Base-by-base conservation (phyloP, 2,329 filamentous ascomycete genomes). In the Penicillium palitans region DNA sequence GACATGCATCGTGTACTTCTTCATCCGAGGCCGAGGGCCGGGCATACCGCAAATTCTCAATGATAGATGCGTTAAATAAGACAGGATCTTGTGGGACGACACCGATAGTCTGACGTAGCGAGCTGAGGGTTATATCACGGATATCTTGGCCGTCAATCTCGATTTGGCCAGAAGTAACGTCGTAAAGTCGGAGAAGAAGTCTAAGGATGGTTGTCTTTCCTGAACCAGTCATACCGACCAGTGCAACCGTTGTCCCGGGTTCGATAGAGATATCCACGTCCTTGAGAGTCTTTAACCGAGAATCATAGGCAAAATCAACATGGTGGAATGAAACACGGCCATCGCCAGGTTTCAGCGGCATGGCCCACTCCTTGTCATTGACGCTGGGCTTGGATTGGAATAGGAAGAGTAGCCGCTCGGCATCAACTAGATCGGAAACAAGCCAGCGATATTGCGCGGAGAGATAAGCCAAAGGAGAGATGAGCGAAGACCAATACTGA, bases 1-100 rank as follows among this genome's bases (percentile, higher is more conserved):
- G 68, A 58, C 74, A 77, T 7, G 75, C 75, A 46, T 71, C 60
- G 10, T 64, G 60, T 21, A 78, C 63, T 25, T 74, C 59, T 7
- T 72, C 55, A 17, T 52, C 41, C 31, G 64, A 33, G 33, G 61
- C 58, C 2, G 55, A 49, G 8, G 48, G 81, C 12, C 81, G 79
- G 2, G 84, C 84, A 69, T 89, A 89, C 1, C 81, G 80, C 27
- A 90, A 74, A 65, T 89, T 90, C 19, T 88, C 81, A 65, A 85
- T 80, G 39, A 90, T 81, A 2, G 83, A 83, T 24, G 81, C 79
- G 67, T 89, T 87, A 76, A 90, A 89, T 12, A 90, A 74, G 0
- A 81, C 76, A 0, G 85, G 82, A 58, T 87, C 84, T 70, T 89
- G 84, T 1, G 87, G 86, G 0, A 89, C 87, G 7, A 87, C 79